phyloP scores from a whole-genome alignment of 2,329 filamentous ascomycete species.

The Sclerotinia nivalis region DNA sequence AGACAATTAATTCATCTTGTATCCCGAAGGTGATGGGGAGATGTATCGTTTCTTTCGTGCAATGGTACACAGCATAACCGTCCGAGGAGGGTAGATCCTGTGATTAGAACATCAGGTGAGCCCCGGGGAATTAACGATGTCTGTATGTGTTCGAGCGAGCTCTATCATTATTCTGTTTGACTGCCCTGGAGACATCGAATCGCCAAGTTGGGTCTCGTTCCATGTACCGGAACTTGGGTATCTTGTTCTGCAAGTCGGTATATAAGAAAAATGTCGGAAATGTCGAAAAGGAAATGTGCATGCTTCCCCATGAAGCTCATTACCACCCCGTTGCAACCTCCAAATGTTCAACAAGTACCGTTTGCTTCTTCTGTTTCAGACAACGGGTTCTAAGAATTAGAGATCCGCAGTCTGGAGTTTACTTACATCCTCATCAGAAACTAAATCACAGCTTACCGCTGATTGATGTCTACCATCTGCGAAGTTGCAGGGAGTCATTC shows the following conservation, averaged over 20 bases:
- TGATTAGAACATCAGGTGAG: neutral
- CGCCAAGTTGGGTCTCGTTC: no score
- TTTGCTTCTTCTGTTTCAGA: neutral
- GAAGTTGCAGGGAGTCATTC: neutral
- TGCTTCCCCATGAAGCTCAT: neutral
- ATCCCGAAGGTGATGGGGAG: neutral
- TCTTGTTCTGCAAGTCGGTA: neutral
- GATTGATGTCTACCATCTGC: neutral
- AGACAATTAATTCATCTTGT: neutral
- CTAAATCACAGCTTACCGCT: neutral
- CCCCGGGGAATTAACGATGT: neutral
- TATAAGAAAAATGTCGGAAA: neutral
- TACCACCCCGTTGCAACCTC: rapidly evolving
- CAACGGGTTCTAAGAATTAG: neutral
- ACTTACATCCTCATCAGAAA: no score
- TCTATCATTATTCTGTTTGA: neutral
- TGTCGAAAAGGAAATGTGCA: neutral
- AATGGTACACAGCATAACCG: neutral
- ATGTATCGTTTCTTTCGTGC: neutral
- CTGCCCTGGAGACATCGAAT: neutral
- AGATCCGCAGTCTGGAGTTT: neutral
- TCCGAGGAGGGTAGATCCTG: neutral
- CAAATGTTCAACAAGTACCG: neutral
- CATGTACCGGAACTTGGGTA: neutral
- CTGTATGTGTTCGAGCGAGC: neutral